These are phyloP conservation scores for Colletotrichum truncatum DNA, from an alignment of 2,329 filamentous ascomycete genomes.

Conservation along the genomic window DNA sequence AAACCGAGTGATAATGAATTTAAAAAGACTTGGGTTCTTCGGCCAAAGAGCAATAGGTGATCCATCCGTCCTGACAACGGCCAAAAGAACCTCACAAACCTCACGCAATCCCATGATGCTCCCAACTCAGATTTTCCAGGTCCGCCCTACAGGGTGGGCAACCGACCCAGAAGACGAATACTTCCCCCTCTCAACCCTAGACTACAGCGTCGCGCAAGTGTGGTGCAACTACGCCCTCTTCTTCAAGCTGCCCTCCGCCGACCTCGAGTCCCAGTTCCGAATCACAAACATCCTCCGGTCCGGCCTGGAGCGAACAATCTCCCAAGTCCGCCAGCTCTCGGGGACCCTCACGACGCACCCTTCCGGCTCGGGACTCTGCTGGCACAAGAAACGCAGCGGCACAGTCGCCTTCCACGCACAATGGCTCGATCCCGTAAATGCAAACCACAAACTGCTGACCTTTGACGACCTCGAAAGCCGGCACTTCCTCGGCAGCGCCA, in stretches of 20 bases:
- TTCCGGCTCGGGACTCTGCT: constrained; percentile 44
- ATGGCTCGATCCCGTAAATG: constrained; percentile 39
- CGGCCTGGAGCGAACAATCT: constrained; percentile 46
- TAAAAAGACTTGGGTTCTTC: too few species aligned
- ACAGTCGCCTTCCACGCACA: constrained; percentile 46
- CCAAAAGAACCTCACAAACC: too few species aligned
- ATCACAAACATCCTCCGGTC: constrained; percentile 38
- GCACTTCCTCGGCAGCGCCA: constrained; percentile 41
- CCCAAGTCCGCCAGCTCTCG: constrained; percentile 47
- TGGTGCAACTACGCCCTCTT: constrained; percentile 51
- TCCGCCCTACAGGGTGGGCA: constrained; percentile 46
- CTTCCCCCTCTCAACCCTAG: constrained; percentile 46
- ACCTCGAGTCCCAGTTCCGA: background rate
- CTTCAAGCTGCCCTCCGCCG: constrained; percentile 44
- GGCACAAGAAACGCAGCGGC: constrained; percentile 41
- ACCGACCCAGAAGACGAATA: constrained; percentile 45
- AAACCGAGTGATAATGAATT: too few species aligned
- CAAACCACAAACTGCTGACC: constrained; percentile 34
- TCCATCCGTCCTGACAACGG: too few species aligned
- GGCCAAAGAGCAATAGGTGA: too few species aligned
- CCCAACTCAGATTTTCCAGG: too few species aligned
- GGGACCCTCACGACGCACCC: constrained; percentile 48
- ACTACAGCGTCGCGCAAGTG: constrained; percentile 41
- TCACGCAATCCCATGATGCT: too few species aligned
- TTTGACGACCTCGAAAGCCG: constrained; percentile 46